phyloP scores from a whole-genome alignment of 1,139 yeast genomes.

The Hanseniaspora uvarum region DNA sequence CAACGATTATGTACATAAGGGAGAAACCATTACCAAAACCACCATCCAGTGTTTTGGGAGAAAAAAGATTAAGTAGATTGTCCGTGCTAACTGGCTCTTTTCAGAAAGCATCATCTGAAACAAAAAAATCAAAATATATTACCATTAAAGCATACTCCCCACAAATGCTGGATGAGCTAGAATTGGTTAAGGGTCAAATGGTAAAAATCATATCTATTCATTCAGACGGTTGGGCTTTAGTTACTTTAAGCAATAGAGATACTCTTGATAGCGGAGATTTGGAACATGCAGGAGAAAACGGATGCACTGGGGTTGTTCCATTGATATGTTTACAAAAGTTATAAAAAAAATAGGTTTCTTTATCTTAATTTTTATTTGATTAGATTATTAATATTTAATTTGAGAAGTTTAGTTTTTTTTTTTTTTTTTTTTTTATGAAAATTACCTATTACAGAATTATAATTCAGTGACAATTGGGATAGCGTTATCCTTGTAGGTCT shows the following conservation, averaged over 20 bases:
- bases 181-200: slow-evolving; percentile 29
- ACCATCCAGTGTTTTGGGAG: neutral
- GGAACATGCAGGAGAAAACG: slow-evolving; percentile 30
- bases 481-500: slow-evolving; percentile 33
- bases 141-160: slow-evolving; percentile 28
- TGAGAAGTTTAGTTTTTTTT: slow-evolving; percentile 17
- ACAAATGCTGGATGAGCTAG: slow-evolving; percentile 33
- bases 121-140: slow-evolving; percentile 21
- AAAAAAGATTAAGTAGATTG: neutral
- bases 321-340: slow-evolving; percentile 28
- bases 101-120: neutral
- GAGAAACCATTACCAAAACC: slow-evolving; percentile 26
- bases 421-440: slow-evolving; percentile 18
- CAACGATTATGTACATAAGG: neutral
- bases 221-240: slow-evolving; percentile 38
- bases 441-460: neutral
- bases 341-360: neutral
- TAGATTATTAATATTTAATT: neutral
- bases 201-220: slow-evolving; percentile 33
- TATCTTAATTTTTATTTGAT: slow-evolving; percentile 18
- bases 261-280: slow-evolving; percentile 18
- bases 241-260: slow-evolving; percentile 23
- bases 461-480: slow-evolving; percentile 28
- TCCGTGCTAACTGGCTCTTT: slow-evolving; percentile 9
- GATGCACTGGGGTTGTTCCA: slow-evolving; percentile 34